Conservation (phyloP, 202 grass and related monocot genomes). For the Brachypodium distachyon region DNA sequence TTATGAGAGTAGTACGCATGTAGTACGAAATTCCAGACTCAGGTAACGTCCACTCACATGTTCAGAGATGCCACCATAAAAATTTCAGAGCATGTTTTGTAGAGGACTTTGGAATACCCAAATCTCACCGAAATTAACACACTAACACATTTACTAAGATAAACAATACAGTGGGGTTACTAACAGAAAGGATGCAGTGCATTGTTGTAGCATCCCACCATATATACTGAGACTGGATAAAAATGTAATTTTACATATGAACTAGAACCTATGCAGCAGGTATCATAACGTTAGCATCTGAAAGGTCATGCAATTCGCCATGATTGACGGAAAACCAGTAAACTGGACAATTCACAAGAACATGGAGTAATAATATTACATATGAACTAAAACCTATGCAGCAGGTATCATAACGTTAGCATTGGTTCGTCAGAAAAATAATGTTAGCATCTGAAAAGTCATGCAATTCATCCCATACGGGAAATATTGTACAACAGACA, state of each 20-base stretch:
- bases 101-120: background rate
- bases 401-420: background rate
- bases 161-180: background rate
- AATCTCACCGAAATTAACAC: background rate
- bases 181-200: background rate
- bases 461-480: too few relatives aligned
- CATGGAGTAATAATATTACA: background rate
- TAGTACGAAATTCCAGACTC: too few relatives aligned
- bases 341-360: background rate
- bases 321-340: background rate
- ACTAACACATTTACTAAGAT: background rate
- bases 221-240: background rate
- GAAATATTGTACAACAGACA: background rate
- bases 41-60: background rate
- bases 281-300: background rate
- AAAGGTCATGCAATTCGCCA: background rate
- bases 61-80: background rate
- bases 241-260: background rate
- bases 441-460: background rate
- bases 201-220: background rate
- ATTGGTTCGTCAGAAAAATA: too few relatives aligned
- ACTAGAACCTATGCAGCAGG: background rate
- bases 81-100: background rate
- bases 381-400: background rate
- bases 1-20: background rate